Conservation (phyloP, 2,329 filamentous ascomycete species). For the Colletotrichum plurivorum region DNA sequence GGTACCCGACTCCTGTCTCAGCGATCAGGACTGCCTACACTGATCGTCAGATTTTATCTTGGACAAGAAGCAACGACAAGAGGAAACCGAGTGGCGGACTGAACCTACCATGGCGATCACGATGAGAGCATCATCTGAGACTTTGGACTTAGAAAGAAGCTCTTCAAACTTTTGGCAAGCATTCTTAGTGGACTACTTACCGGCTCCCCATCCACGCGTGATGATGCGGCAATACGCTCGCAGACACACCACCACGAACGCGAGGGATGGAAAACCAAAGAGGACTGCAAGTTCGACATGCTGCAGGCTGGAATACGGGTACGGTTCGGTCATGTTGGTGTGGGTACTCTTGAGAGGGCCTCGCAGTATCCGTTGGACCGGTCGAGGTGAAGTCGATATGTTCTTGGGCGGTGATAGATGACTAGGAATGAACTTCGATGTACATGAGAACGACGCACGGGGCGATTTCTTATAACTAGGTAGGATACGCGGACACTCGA, state of each 20-base stretch:
- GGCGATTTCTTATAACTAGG: no score
- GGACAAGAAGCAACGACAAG: neutral
- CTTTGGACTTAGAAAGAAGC: neutral
- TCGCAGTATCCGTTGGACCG: neutral
- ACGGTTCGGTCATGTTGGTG: neutral
- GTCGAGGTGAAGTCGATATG: neutral
- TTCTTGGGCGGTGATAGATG: neutral
- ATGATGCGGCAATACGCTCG: neutral
- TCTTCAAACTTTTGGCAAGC: neutral
- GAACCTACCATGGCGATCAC: neutral
- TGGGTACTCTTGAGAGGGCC: neutral
- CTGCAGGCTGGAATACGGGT: neutral
- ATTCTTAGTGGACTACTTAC: neutral
- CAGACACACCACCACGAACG: neutral
- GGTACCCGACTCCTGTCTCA: neutral
- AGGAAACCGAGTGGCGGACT: neutral
- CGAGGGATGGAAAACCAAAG: neutral
- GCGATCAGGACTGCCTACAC: neutral
- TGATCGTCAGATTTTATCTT: neutral
- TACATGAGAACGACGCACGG: no score
- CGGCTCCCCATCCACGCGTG: neutral
- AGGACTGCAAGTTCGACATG: neutral
- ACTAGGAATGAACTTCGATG: neutral
- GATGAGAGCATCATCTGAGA: slow-evolving; percentile 1
- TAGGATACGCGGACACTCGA: no score